Conservation (phyloP, 2,329 filamentous ascomycete genomes). For the Aspergillus texensis region DNA sequence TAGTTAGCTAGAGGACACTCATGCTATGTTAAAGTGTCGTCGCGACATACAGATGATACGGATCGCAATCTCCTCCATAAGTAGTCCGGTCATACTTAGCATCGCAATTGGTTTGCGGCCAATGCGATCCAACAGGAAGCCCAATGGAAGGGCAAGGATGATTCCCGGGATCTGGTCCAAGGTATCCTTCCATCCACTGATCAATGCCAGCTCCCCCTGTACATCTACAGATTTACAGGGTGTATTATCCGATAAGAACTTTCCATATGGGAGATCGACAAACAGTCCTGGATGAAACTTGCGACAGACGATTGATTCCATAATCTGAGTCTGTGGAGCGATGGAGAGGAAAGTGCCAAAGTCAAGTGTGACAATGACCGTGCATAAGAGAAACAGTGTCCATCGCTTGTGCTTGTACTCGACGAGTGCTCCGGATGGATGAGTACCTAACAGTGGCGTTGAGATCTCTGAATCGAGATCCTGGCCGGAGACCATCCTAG, state of each 20-base stretch:
- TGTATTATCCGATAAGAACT: neutral
- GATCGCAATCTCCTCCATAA: slow-evolving; percentile 10
- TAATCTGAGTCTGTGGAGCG: slow-evolving; percentile 17
- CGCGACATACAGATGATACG: slow-evolving; percentile 14
- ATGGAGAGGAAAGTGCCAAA: slow-evolving; percentile 15
- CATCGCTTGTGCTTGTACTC: neutral
- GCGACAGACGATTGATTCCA: slow-evolving; percentile 19
- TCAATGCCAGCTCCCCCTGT: slow-evolving; percentile 16
- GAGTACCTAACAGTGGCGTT: neutral
- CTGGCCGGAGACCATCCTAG: neutral
- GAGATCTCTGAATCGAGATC: neutral
- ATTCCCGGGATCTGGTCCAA: slow-evolving; percentile 15
- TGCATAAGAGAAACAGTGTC: slow-evolving; percentile 11
- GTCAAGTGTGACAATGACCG: slow-evolving; percentile 12
- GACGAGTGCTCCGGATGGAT: neutral
- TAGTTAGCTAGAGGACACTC: neutral
- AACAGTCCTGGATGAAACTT: slow-evolving; percentile 9
- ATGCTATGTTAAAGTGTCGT: neutral
- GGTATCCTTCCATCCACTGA: slow-evolving; percentile 17
- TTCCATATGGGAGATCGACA: neutral
- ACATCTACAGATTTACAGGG: slow-evolving; percentile 15
- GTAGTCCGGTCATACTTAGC: slow-evolving; percentile 10
- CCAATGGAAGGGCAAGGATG: slow-evolving; percentile 16
- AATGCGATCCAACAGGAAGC: slow-evolving; percentile 16
- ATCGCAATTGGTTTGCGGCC: slow-evolving; percentile 14